Evolutionary conservation across 2,329 filamentous ascomycete species (phyloP).

Genomic region (Bipolaris gigantea): DNA sequence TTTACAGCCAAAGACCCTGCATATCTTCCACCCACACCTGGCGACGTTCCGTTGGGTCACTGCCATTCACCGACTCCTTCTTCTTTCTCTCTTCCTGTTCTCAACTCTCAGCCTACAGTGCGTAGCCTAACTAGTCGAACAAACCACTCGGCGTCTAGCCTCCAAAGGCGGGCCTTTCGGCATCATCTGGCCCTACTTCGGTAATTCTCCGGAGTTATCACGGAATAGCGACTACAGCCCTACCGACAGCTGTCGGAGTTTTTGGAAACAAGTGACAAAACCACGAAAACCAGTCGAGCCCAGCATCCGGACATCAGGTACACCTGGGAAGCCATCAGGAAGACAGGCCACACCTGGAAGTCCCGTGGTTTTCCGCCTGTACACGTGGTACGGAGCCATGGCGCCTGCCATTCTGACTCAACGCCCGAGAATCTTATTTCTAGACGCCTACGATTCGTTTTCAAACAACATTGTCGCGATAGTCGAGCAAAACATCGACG

Average conservation of each 20-base stretch:
- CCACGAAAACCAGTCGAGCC: not conserved
- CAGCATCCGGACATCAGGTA: not conserved
- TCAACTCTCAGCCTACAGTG: not conserved
- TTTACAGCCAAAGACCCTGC: slow-evolving; percentile 19
- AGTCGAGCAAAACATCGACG: slow-evolving; percentile 69
- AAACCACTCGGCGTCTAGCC: not conserved
- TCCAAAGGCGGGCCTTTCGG: not conserved
- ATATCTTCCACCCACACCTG: slow-evolving; percentile 8
- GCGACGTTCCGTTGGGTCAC: slow-evolving; percentile 10
- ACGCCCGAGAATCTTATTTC: slow-evolving; percentile 68
- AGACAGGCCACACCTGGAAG: not conserved
- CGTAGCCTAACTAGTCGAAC: not conserved
- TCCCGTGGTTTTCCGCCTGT: not conserved
- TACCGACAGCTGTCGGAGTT: slow-evolving; percentile 7
- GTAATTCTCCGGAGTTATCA: slow-evolving; percentile 15
- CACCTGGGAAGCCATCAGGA: too few species aligned
- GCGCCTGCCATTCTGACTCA: slow-evolving; percentile 31
- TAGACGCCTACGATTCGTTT: slow-evolving; percentile 97
- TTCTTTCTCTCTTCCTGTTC: not conserved
- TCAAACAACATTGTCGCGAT: slow-evolving; percentile 91
- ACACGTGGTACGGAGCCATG: slow-evolving; percentile 20
- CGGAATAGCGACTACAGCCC: slow-evolving; percentile 18
- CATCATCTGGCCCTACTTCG: slow-evolving; percentile 5
- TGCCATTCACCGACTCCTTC: slow-evolving; percentile 11
- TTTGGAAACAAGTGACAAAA: slow-evolving; percentile 11